Evolutionary conservation across 805 yeast genomes (phyloP), one percentile per base, ranked within the genome.

Genomic region (Lipomyces kockii): DNA sequence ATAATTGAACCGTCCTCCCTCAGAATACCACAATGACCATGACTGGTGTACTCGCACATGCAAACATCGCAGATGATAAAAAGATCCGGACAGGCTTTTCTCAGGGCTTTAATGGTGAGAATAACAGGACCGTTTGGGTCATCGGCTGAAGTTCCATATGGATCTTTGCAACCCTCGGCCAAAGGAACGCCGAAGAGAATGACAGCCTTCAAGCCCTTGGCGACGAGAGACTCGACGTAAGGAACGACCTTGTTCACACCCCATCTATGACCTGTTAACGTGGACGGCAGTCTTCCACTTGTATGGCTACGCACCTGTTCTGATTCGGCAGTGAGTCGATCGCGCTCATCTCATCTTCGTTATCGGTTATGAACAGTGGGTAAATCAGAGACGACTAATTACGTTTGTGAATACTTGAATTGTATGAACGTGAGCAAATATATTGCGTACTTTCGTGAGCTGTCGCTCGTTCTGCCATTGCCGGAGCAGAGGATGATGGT

Each of bases 51-150:
- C 80, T 95, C 99, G 82, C 99, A 95, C 62, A 95, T 81, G 79
- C 99, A 95, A 32, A 94, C 98, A 76, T 95, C 99, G 76, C 97
- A 90, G 85, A 92, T 87, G 71, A 95, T 86, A 78, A 88, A 94
- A 67, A 95, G 83, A 34, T 86, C 89, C 3, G 99, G 98, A 80
- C 90, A 93, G 17, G 84, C 79, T 56, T 78, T 70, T 68, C 84
- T 84, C 64, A 95, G 83, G 1, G 85, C 82, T 75, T 87, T 89
- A 74, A 90, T 88, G 25, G 94, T 90, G 69, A 78, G 83, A 72
- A 95, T 93, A 1, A 95, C 98, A 1, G 99, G 98, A 0, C 98
- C 98, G 43, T 91, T 85, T 51, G 97, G 97, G 78, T 92, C 97
- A 78, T 95, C 98, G 1, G 99, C 99, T 58, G 92, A 85, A 1